These are phyloP conservation scores for Lentithecium fluviatile DNA, from an alignment of 495 filamentous ascomycete species.

Conservation along the genomic window DNA sequence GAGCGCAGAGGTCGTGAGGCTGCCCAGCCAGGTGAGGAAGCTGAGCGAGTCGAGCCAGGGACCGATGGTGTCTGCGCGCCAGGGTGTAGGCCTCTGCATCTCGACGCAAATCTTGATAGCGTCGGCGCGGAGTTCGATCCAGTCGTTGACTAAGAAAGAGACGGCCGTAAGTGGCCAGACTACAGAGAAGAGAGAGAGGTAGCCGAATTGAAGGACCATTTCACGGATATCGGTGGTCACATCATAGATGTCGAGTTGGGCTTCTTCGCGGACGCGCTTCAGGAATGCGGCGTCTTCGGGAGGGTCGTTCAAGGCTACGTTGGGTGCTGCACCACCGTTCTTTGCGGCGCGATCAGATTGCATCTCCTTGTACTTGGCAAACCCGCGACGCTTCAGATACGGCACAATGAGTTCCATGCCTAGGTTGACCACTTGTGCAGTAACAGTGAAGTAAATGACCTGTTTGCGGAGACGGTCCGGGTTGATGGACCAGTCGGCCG, in stretches of 20 bases:
- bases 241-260: conserved; percentile 82
- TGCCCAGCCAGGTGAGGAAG: conserved; percentile 90
- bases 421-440: conserved; percentile 87
- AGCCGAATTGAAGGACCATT: conserved; percentile 87
- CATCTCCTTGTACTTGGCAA: conserved; percentile 71
- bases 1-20: conserved; percentile 76
- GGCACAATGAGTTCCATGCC: conserved; percentile 85
- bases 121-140: conserved; percentile 90
- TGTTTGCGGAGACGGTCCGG: conserved; percentile 82
- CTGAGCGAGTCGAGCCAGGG: conserved; percentile 87
- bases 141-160: conserved; percentile 93
- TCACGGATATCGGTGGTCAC: conserved; percentile 86
- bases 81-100: conserved; percentile 82
- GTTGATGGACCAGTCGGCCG: conserved; percentile 72
- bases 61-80: conserved; percentile 87
- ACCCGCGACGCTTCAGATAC: conserved; percentile 70
- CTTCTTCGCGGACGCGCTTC: conserved; percentile 76
- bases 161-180: conserved; percentile 87
- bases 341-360: conserved; percentile 57
- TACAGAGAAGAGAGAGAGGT: conserved; percentile 88
- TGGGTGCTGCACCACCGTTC: conserved; percentile 43
- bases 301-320: conserved; percentile 52
- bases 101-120: conserved; percentile 92
- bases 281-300: conserved; percentile 77
- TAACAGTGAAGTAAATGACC: conserved; percentile 95